A percentile compares a stretch with the other conserved stretches of the same genome.
Evolutionary conservation across 345 rosid genomes (phyloP).

Genomic region (Eucalyptus erythrocorys): DNA sequence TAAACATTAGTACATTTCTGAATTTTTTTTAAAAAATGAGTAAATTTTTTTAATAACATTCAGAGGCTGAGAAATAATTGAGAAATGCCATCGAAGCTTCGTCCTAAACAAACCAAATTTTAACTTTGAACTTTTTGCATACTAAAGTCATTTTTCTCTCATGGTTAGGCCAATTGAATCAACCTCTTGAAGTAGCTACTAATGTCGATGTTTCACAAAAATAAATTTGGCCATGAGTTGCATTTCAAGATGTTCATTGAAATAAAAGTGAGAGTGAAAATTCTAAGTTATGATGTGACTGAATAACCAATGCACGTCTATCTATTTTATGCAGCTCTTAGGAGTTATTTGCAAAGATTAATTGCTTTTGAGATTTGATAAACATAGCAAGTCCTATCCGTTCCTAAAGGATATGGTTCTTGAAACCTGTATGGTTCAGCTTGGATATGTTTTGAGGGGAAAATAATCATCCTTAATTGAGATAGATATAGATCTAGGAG

Average conservation of each 20-base stretch:
- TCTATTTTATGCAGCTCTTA: not conserved
- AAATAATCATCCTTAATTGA: not conserved
- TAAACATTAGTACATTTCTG: not conserved
- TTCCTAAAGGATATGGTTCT: not conserved
- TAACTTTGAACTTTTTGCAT: not conserved
- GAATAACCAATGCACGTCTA: not conserved
- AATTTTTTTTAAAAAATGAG: not conserved
- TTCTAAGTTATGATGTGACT: not conserved
- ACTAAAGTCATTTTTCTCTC: not conserved
- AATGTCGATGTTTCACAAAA: not conserved
- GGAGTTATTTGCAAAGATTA: not conserved
- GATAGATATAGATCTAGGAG: not conserved
- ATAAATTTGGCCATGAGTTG: not conserved
- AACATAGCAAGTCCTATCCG: not conserved
- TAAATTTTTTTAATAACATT: not conserved
- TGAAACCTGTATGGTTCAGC: not conserved
- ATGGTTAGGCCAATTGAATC: not conserved
- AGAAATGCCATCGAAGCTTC: not conserved
- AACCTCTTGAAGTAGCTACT: not conserved
- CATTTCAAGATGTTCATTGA: not conserved
- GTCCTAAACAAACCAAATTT: not conserved
- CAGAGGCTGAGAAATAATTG: not conserved
- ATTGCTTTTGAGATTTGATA: not conserved
- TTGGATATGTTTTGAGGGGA: not conserved
- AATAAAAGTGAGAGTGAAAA: not conserved